Base-by-base conservation (phyloP, 176 grass and related monocot species). In the Musa schizocarpa region DNA sequence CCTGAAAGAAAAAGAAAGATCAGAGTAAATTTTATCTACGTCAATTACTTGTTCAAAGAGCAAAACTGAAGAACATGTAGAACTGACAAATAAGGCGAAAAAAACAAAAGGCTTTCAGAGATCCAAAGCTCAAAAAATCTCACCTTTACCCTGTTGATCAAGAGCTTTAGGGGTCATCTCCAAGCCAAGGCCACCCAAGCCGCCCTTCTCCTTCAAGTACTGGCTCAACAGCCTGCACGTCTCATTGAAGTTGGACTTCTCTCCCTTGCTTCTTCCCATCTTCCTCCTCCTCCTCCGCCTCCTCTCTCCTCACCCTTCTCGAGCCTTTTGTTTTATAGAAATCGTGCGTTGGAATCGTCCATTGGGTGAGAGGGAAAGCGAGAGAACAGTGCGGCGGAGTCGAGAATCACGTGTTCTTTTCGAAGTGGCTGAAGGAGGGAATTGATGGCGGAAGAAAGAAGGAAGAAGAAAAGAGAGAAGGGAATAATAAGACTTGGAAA, bases 191-290 rank as follows among this genome's bases (percentile, higher is more conserved):
- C 20, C 51, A 9, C 71, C 52, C 11, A 73, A 20, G 52, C 52
- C 25, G 21, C 49, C 50, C 50, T 54, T 53, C 71, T 29, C 71
- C 71, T 73, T 73, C 71, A 73, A 55, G 71, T 26, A 73, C 52
- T 55, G 51, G 12, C 71, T 73, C 21, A 73, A 16, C 20, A 54
- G 50, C 11, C 71, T 26, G 52, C 71, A 73, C 6, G 71, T 73
- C 51, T 53, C n/a, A 2, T 51, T 55, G 71, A 73, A 73, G 20
- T 25, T 73, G 51, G 71, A 73, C 52, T 14, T 73, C 50, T 55
- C 64, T 29, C 21, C 25, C 25, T 68, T 29, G 24, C 10, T 34
- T 68, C 10, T 34, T 68, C 12, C 65, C 24, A 11, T 25, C 64
- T 12, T 27, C 64, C 21, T 11, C 22, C 21, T 66, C 10, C 64